phyloP scores from a whole-genome alignment of 495 filamentous ascomycete species.

The Cenococcum geophilum region DNA sequence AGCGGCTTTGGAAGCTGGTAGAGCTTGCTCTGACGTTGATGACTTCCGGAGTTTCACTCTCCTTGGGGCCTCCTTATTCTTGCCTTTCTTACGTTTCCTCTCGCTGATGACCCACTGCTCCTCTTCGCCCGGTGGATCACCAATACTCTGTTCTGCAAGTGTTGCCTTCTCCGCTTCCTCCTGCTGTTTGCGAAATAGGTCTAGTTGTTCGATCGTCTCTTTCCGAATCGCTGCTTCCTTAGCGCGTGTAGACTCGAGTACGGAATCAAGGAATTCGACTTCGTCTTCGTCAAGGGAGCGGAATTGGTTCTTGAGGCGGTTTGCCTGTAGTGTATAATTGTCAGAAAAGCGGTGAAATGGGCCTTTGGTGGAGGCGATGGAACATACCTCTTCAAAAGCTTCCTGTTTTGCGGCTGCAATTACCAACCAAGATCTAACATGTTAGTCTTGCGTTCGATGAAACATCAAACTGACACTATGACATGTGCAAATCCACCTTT shows the following conservation, averaged over 20 bases:
- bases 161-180: conserved; percentile 56
- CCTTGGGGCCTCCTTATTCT: conserved; percentile 47
- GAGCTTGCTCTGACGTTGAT: background rate
- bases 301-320: conserved; percentile 86
- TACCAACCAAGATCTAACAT: conserved; percentile 44
- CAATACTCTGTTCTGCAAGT: conserved; percentile 38
- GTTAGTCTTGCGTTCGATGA: conserved; percentile 40
- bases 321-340: conserved; percentile 41
- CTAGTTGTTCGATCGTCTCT: conserved; percentile 69
- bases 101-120: conserved; percentile 51
- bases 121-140: conserved; percentile 29
- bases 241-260: conserved; percentile 59
- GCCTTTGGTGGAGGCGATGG: background rate
- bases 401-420: conserved; percentile 82
- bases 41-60: conserved; percentile 54
- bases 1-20: background rate
- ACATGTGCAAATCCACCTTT: conserved; percentile 61
- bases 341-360: background rate
- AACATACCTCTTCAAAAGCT: conserved; percentile 70
- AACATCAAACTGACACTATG: no score
- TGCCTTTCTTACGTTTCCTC: conserved; percentile 55
- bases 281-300: conserved; percentile 90
- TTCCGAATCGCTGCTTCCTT: conserved; percentile 69
- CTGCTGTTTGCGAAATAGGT: conserved; percentile 61
- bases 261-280: conserved; percentile 79